phyloP scores from a whole-genome alignment of 345 rosid species.

The Salix udensis region DNA sequence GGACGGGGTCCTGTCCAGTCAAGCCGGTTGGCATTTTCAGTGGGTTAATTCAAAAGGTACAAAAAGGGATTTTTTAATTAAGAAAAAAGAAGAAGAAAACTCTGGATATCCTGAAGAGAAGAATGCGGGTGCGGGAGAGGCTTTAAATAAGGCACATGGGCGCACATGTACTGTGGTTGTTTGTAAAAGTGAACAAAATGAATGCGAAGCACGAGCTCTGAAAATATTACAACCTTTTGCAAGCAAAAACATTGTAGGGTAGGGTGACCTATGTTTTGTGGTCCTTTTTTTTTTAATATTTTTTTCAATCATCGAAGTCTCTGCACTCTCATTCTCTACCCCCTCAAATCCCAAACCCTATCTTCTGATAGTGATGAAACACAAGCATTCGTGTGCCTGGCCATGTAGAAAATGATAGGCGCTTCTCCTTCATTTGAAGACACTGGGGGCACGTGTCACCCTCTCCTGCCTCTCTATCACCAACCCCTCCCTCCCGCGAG shows the following conservation, averaged over 20 bases:
- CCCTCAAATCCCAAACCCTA: neutral
- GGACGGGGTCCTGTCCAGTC: neutral
- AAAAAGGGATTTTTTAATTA: no score
- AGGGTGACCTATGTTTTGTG: neutral
- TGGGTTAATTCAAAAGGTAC: neutral
- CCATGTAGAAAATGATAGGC: slow-evolving; percentile 16
- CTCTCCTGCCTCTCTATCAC: neutral
- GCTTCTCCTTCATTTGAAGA: neutral
- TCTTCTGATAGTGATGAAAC: slow-evolving; percentile 32
- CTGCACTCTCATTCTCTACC: neutral
- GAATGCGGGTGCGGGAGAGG: neutral
- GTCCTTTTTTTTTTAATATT: neutral
- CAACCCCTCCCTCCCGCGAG: slow-evolving; percentile 11
- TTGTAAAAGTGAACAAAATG: slow-evolving; percentile 26
- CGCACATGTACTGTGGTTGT: slow-evolving; percentile 30
- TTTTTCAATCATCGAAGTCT: neutral
- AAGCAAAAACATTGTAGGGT: neutral
- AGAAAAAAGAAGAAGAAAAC: no score
- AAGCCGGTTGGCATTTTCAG: neutral
- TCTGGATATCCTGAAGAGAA: slow-evolving; percentile 1
- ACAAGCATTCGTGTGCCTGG: slow-evolving; percentile 27
- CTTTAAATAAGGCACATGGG: slow-evolving; percentile 40
- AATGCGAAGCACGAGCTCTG: slow-evolving; percentile 31
- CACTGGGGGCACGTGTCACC: slow-evolving; percentile 4
- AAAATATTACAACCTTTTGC: neutral